These are phyloP conservation scores for Neoboletus magnificus DNA, from an alignment of 768 basidiomycete genomes.

Conservation along the genomic window DNA sequence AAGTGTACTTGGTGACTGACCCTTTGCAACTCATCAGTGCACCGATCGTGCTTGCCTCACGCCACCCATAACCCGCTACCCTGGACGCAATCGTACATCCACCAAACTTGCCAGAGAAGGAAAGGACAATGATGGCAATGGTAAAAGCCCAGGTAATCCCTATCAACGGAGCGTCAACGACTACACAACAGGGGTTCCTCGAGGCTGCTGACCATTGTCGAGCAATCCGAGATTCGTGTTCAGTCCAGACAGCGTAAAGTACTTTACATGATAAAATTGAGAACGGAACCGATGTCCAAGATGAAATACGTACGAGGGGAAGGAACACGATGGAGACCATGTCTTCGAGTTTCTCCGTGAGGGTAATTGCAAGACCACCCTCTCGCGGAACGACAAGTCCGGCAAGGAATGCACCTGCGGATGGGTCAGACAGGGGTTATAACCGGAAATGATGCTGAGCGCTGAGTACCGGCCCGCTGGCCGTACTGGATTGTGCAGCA, in stretches of 20 bases:
- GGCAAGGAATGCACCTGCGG: slow-evolving; percentile 71
- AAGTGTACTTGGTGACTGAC: slow-evolving; percentile 32
- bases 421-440: background rate
- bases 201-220: slow-evolving; percentile 52
- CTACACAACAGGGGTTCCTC: background rate
- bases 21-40: slow-evolving; percentile 96
- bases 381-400: slow-evolving; percentile 84
- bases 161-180: slow-evolving; percentile 20
- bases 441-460: background rate
- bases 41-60: slow-evolving; percentile 83
- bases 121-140: slow-evolving; percentile 70
- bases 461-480: no score
- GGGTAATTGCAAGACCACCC: slow-evolving; percentile 76
- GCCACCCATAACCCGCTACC: slow-evolving; percentile 66
- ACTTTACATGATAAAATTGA: slow-evolving; percentile 41
- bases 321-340: slow-evolving; percentile 88
- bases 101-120: slow-evolving; percentile 86
- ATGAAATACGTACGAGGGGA: slow-evolving; percentile 54
- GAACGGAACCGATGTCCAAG: background rate
- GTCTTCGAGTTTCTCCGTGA: slow-evolving; percentile 95
- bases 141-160: slow-evolving; percentile 88
- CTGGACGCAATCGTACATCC: slow-evolving; percentile 74
- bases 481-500: background rate
- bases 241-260: slow-evolving; percentile 90
- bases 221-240: slow-evolving; percentile 86